Base-by-base conservation (phyloP, 306 rosid genomes). In the Astragalus glycyphyllos region DNA sequence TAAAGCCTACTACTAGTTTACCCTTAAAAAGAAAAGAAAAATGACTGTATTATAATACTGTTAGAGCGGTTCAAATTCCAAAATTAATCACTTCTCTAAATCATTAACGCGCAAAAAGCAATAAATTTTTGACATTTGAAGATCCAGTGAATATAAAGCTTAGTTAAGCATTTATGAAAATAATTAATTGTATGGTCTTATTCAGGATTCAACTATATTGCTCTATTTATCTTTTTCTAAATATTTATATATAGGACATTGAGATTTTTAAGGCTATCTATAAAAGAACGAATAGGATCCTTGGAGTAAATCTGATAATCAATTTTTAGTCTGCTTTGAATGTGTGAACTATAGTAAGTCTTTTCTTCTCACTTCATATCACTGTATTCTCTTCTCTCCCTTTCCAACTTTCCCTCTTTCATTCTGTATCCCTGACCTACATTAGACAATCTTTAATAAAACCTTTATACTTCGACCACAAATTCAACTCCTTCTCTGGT, bases 31-130 rank as follows among this genome's bases (percentile, higher is more conserved):
- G 14, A 48, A 66, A 66, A 48, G 48, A 66, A 58, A 48, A 57
- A 1, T 51, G 11, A 51, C 47, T 70, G n/a, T 38, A 59, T 60
- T 69, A 29, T 48, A 9, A 23, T 38, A 31, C 14, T 68, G 8
- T 76, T 53, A 67, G 51, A 67, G 47, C 16, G 58, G 62, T 35
- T 48, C 35, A 46, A 14, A 58, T 23, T 63, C 15, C 47, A 58
- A 10, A 1, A 46, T 35, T 35, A 46, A 45, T 10, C 14, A 3
- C 5, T 16, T 68, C 34, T 49, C 47, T 15, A 14, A 17, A 65
- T 46, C 15, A 17, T 2, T 15, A 8, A 65, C 57, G 29, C 26
- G 0, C 15, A 29, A 16, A 72, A 26, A 53, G 32, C 51, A 44
- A 61, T 20, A 12, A 11, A 63, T 35, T 34, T 32, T 4, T 61